A percentile compares a stretch with the other conserved stretches of the same genome.
Evolutionary conservation across 2,329 filamentous ascomycete species (phyloP).

Genomic region (Penicillium sp.): DNA sequence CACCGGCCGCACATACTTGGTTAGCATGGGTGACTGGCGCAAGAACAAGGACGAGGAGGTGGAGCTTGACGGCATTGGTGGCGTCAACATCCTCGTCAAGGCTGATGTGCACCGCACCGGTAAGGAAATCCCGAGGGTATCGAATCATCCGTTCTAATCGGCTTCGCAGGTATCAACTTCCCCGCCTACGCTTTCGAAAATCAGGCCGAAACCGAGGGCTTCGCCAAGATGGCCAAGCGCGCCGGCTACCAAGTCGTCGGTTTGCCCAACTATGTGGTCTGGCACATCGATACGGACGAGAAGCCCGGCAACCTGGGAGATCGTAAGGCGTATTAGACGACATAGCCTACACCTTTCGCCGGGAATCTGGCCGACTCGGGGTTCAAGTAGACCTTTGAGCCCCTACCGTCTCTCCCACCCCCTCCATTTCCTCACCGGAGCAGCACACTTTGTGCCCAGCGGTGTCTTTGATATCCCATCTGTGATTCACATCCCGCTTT

Average conservation of each 20-base stretch:
- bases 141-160: slow-evolving; percentile 17
- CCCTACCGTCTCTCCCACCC: slow-evolving; percentile 14
- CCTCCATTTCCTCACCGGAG: slow-evolving; percentile 7
- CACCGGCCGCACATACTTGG: slow-evolving; percentile 86
- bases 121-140: slow-evolving; percentile 40
- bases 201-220: slow-evolving; percentile 97
- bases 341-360: slow-evolving; percentile 4
- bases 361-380: slow-evolving; percentile 8
- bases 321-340: slow-evolving; percentile 37
- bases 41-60: slow-evolving; percentile 90
- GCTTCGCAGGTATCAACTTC: slow-evolving; percentile 79
- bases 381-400: slow-evolving; percentile 23
- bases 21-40: slow-evolving; percentile 84
- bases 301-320: slow-evolving; percentile 69
- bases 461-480: slow-evolving; percentile 15
- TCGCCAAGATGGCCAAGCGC: slow-evolving; percentile 96
- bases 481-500: slow-evolving; percentile 14
- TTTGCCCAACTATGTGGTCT: slow-evolving; percentile 94
- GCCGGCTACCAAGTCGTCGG: slow-evolving; percentile 91
- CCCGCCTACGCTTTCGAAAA: slow-evolving; percentile 96
- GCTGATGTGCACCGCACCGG: slow-evolving; percentile 94
- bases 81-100: slow-evolving; percentile 96
- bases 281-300: slow-evolving; percentile 96
- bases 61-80: slow-evolving; percentile 89
- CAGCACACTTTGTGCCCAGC: neutral